These are phyloP conservation scores for Botryotinia narcissicola DNA, from an alignment of 2,329 filamentous ascomycete species.

Conservation along the genomic window DNA sequence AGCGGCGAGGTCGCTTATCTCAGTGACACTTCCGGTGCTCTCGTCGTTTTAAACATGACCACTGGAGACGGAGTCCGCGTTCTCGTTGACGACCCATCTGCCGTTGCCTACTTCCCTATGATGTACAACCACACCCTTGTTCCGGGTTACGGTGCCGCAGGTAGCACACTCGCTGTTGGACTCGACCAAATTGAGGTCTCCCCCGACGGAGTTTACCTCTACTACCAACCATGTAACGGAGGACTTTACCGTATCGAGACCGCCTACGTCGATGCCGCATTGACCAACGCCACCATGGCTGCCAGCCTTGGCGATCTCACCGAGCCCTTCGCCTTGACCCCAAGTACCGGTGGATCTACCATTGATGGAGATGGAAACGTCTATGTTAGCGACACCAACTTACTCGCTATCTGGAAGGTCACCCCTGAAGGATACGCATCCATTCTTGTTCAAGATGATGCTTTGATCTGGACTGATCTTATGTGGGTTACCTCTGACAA, in stretches of 20 bases:
- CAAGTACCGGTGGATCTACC: not conserved
- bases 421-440: constrained; percentile 21
- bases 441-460: constrained; percentile 26
- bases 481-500: constrained; percentile 26
- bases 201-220: constrained; percentile 40
- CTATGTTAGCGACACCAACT: constrained; percentile 40
- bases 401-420: constrained; percentile 25
- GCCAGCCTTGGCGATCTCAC: constrained; percentile 33
- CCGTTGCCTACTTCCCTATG: constrained; percentile 34
- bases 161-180: constrained; percentile 33
- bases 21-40: constrained; percentile 67
- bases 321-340: constrained; percentile 30
- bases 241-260: constrained; percentile 41
- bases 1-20: constrained; percentile 63
- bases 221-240: constrained; percentile 42
- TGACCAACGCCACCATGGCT: constrained; percentile 39
- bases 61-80: constrained; percentile 34
- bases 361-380: constrained; percentile 41
- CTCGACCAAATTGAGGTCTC: constrained; percentile 44
- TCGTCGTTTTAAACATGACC: constrained; percentile 37
- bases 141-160: constrained; percentile 24
- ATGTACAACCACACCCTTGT: constrained; percentile 38
- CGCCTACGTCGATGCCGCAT: constrained; percentile 37
- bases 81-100: constrained; percentile 34
- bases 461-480: constrained; percentile 25